Conservation (phyloP, 176 grass and related monocot species). For the Juncus effusus region DNA sequence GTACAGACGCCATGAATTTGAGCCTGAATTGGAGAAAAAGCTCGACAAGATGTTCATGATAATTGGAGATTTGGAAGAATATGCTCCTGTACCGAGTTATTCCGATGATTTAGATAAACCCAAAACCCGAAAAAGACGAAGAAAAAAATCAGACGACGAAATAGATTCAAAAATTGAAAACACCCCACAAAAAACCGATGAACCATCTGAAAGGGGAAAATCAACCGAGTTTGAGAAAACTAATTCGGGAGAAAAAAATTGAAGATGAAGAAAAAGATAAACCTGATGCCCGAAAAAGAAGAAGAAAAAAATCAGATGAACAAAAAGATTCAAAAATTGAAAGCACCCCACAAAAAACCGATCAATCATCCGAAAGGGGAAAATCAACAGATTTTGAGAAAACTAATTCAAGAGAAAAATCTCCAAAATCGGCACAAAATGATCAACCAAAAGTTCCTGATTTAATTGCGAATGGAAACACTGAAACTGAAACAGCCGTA, state of each 20-base stretch:
- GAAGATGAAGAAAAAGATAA: neutral
- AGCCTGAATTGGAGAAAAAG: constrained; percentile 33
- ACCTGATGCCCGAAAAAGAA: neutral
- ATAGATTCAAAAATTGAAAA: too few relatives aligned
- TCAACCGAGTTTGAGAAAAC: too few relatives aligned
- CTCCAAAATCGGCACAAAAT: constrained; percentile 2
- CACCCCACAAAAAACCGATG: neutral
- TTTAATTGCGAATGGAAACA: constrained; percentile 20
- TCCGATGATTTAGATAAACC: neutral
- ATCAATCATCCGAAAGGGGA: neutral
- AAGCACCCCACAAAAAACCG: neutral
- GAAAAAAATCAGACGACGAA: neutral
- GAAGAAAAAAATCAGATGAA: neutral
- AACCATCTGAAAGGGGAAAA: neutral
- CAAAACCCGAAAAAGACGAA: neutral
- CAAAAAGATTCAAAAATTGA: too few relatives aligned
- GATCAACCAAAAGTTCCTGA: neutral
- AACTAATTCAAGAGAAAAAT: neutral
- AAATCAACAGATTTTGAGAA: too few relatives aligned
- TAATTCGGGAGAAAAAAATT: too few relatives aligned
- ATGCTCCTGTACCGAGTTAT: constrained; percentile 6
- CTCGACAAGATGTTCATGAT: constrained; percentile 32
- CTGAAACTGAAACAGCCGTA: neutral
- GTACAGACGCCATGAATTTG: constrained; percentile 27
- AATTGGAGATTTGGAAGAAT: constrained; percentile 21